Evolutionary conservation across 1,284 basidiomycete species (phyloP), one percentile per base, ranked within the genome.

Genomic region (Veloboletus limbatus): DNA sequence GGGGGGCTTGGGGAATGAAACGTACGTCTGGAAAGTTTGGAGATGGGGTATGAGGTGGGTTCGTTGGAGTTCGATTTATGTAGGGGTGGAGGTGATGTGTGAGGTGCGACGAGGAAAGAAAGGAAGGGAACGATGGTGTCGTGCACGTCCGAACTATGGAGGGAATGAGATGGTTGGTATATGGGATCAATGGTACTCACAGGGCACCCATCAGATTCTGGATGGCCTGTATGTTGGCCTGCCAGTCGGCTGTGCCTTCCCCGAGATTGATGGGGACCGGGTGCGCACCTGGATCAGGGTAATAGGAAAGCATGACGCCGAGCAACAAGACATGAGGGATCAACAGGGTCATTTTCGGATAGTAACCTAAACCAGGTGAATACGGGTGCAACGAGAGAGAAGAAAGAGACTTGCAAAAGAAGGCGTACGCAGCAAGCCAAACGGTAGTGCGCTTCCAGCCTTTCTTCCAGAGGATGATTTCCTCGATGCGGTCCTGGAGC

Each of bases 151-250:
- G 76, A 75, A 7, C 80, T 81, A 13, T 8, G 21, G 8, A 35
- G n/a, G 21, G 4, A 6, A 24, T 55, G 11, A 49, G 27, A 20
- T 13, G 6, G n/a, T 2, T n/a, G 13, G 41, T 40, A 13, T 24
- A 39, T 24, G 26, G 9, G 14, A 38, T 2, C 9, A 31, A 28
- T 8, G 16, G n/a, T 5, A 43, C 82, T 51, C 65, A 88, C 82
- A 79, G 69, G 6, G 74, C 69, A 22, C 88, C 88, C 87, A 90
- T 89, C 18, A 90, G 75, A 53, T 90, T 90, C 56, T 90, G 88
- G 22, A 89, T 84, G 1, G 73, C 85, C 65, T 89, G 85, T 3
- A 90, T 70, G 53, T 89, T 90, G 1, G 81, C 81, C 47, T 86
- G 79, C 85, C 85, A 90, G 45, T 85, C 82, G 0, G 79, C 71